Evolutionary conservation across 2,329 filamentous ascomycete genomes (phyloP).

Genomic region (Alternaria viburni): DNA sequence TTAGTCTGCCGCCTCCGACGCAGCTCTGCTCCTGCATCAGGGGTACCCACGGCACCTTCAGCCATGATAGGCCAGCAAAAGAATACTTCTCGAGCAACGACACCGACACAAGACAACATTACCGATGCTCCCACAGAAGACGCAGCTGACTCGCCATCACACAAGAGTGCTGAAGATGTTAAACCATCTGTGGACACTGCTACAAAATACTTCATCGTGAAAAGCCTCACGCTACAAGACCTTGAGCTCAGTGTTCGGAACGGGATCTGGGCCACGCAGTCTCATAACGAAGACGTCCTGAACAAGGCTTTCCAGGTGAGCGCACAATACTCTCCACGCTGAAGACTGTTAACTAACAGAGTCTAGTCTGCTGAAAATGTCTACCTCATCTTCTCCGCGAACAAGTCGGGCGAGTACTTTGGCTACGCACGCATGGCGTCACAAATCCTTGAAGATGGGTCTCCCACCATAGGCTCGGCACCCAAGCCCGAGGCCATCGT

Average conservation of each 20-base stretch:
- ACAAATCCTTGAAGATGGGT: slow-evolving; percentile 76
- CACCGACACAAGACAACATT: slow-evolving; percentile 26
- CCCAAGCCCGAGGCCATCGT: slow-evolving; percentile 64
- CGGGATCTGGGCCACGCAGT: slow-evolving; percentile 91
- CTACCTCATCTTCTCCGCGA: slow-evolving; percentile 92
- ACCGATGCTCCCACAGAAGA: slow-evolving; percentile 14
- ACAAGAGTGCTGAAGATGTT: slow-evolving; percentile 17
- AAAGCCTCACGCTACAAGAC: slow-evolving; percentile 90
- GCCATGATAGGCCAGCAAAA: slow-evolving; percentile 47
- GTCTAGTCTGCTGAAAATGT: slow-evolving; percentile 77
- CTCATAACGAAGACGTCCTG: slow-evolving; percentile 84
- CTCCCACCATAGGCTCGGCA: slow-evolving; percentile 54
- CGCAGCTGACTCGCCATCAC: slow-evolving; percentile 12
- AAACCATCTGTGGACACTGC: slow-evolving; percentile 36
- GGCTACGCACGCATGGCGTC: slow-evolving; percentile 93
- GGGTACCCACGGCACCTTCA: slow-evolving; percentile 63
- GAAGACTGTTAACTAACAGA: slow-evolving; percentile 18
- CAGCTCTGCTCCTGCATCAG: slow-evolving; percentile 54
- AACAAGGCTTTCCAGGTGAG: slow-evolving; percentile 83
- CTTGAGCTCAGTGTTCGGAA: slow-evolving; percentile 86
- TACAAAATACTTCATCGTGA: slow-evolving; percentile 89
- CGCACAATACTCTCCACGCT: background rate
- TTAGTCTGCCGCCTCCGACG: slow-evolving; percentile 83
- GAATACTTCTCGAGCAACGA: slow-evolving; percentile 33
- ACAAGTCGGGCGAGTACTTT: slow-evolving; percentile 97